Base-by-base conservation (phyloP, 192 early-diverging fungal species). In the Irineochytrium annulatum region DNA sequence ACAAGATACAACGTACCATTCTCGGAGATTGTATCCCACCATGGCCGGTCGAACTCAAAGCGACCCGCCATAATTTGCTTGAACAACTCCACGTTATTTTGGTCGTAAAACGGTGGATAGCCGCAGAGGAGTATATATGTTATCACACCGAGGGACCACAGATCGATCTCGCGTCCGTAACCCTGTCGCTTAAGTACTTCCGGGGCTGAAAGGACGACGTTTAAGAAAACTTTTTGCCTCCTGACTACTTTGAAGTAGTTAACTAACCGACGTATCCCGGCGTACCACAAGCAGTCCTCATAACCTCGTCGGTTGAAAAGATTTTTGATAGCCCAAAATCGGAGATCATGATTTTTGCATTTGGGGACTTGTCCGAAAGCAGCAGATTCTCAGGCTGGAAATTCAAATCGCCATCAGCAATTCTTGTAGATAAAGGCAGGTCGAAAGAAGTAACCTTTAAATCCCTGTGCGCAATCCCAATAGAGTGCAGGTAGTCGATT, bases 301-400 rank as follows among this genome's bases (percentile, higher is more conserved):
- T 77, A 35, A 81, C 49, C 46, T 63, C 52, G 67, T 84, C 57
- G 63, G 82, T 51, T 70, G 77, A 83, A 24, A 87, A 77, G 26
- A 89, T 86, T 59, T 88, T 94, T 41, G 94, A 91, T 59, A 97
- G 74, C 1, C 94, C 96, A 80, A 98, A 98, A 71, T 98, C 96
- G 24, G 90, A 85, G 55, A 98, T 88, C 81, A 94, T 98, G 67
- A 95, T 78, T 44, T 82, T 82, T 3, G 77, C 59, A 3, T 65
- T 46, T 24, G 55, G 57, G 19, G 72, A 62, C 39, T 73, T 76
- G 59, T 82, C 77, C 1, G 80, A 82, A 1, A 82, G 58, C 52
- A 82, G 45, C 1, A 82, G 63, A 59, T 82, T 82, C 49, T 82
- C 80, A 19, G 80, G 80, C 75, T 78, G 35, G 19, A 30, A 43